Percentiles rank a stretch among this genome's conserved stretches.
phyloP scores from a whole-genome alignment of 2,329 filamentous ascomycete species.

The Fusarium heterosporum region DNA sequence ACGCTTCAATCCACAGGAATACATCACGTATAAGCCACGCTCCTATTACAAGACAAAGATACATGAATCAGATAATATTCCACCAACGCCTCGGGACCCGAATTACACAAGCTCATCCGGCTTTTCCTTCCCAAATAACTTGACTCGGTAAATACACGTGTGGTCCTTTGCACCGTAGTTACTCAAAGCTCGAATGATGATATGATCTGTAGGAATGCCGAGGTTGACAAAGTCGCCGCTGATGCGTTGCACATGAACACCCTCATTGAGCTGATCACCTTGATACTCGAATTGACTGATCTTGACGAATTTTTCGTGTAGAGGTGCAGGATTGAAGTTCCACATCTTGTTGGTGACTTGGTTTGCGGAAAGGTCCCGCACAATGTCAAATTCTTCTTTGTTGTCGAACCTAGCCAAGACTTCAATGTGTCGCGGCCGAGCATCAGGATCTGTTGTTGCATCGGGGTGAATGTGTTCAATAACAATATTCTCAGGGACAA shows the following conservation, averaged over 20 bases:
- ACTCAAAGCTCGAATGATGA: constrained; percentile 66
- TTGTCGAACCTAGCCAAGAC: constrained; percentile 73
- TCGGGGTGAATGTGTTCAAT: constrained; percentile 76
- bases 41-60: constrained; percentile 17
- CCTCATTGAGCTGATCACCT: constrained; percentile 56
- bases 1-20: constrained; percentile 23
- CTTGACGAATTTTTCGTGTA: constrained; percentile 63
- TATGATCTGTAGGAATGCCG: constrained; percentile 60
- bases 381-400: constrained; percentile 53
- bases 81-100: constrained; percentile 9
- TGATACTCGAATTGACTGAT: constrained; percentile 68
- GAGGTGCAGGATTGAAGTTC: constrained; percentile 47
- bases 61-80: constrained; percentile 6
- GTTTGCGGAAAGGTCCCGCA: constrained; percentile 57
- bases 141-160: constrained; percentile 75
- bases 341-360: constrained; percentile 54
- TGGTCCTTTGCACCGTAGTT: constrained; percentile 70
- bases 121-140: constrained; percentile 60
- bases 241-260: constrained; percentile 65
- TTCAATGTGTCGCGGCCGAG: constrained; percentile 76
- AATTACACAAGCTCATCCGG: background rate
- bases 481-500: constrained; percentile 76
- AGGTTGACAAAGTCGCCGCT: constrained; percentile 62
- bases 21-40: constrained; percentile 19
- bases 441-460: constrained; percentile 70